These are phyloP conservation scores for Thalassiosira sp. DNA, from an alignment of 352 stramenopile species.

Conservation along the genomic window DNA sequence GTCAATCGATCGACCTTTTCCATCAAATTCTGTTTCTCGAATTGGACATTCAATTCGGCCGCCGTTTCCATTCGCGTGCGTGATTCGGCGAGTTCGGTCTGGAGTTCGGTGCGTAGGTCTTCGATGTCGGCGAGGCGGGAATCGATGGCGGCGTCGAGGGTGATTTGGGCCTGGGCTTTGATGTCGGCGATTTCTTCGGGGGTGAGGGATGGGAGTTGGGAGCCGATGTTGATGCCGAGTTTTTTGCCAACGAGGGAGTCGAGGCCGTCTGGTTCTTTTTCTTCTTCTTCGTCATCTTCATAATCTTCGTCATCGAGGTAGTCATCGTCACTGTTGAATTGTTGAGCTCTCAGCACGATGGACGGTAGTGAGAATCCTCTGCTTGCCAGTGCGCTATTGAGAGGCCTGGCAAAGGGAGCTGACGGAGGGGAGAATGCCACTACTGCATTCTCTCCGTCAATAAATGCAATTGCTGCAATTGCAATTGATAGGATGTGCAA, in stretches of 20 bases:
- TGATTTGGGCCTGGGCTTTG: conserved; percentile 40
- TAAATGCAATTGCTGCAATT: no score
- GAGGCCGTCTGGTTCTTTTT: background rate
- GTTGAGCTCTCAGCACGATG: no score
- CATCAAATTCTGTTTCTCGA: conserved; percentile 57
- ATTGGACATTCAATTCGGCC: conserved; percentile 36
- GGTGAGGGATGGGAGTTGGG: background rate
- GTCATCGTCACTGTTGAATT: background rate
- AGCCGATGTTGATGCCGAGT: background rate
- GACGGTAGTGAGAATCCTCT: no score
- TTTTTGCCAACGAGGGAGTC: background rate
- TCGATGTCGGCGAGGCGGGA: conserved; percentile 64
- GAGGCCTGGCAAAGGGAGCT: no score
- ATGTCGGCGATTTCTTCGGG: conserved; percentile 60
- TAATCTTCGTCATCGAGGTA: background rate
- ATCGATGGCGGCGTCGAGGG: conserved; percentile 58
- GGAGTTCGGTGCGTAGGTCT: conserved; percentile 41
- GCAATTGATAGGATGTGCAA: no score
- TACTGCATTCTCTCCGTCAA: no score
- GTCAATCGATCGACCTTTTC: conserved; percentile 71
- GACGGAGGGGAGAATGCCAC: no score
- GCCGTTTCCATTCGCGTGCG: conserved; percentile 42
- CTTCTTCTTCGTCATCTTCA: background rate
- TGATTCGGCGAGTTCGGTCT: conserved; percentile 42
- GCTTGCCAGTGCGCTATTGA: no score